These are phyloP conservation scores for Neonectria coccinea DNA, from an alignment of 2,329 filamentous ascomycete genomes.

Conservation along the genomic window DNA sequence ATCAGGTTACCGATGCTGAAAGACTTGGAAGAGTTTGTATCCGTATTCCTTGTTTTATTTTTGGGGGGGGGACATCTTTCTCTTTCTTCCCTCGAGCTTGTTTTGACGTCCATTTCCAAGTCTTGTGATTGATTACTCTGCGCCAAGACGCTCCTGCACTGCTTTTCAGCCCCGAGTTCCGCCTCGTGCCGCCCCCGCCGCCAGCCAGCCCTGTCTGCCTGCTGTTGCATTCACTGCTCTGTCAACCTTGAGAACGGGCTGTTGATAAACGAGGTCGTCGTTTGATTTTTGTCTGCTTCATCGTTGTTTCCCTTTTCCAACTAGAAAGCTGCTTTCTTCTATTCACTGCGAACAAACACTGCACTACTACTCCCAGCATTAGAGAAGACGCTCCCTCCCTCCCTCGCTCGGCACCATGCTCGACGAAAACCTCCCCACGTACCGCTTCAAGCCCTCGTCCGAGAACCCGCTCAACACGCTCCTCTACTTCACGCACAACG, in stretches of 20 bases:
- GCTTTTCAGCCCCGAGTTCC: conserved; percentile 17
- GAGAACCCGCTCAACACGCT: conserved; percentile 67
- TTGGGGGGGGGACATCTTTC: too few relatives aligned
- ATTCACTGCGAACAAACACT: conserved; percentile 2
- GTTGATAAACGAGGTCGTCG: conserved; percentile 15
- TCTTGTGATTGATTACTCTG: conserved; percentile 25
- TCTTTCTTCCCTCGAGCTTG: not conserved
- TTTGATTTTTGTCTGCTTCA: conserved; percentile 1
- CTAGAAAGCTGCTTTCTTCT: not conserved
- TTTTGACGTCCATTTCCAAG: not conserved
- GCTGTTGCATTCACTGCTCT: not conserved
- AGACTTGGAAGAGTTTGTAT: not conserved
- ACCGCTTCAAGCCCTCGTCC: conserved; percentile 64
- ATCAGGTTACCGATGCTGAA: not conserved
- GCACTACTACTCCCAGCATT: conserved; percentile 1
- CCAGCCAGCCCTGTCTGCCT: conserved; percentile 4
- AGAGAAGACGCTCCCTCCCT: not conserved
- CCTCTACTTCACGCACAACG: conserved; percentile 75
- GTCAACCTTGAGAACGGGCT: conserved; percentile 10
- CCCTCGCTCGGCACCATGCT: conserved; percentile 69
- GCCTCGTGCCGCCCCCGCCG: conserved; percentile 25
- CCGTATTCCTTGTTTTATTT: too few relatives aligned
- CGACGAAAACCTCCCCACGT: conserved; percentile 91
- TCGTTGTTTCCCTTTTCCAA: not conserved
- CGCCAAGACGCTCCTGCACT: conserved; percentile 13